These are phyloP conservation scores for Zygotorulaspora florentina DNA, from an alignment of 805 yeast species.

Conservation along the genomic window DNA sequence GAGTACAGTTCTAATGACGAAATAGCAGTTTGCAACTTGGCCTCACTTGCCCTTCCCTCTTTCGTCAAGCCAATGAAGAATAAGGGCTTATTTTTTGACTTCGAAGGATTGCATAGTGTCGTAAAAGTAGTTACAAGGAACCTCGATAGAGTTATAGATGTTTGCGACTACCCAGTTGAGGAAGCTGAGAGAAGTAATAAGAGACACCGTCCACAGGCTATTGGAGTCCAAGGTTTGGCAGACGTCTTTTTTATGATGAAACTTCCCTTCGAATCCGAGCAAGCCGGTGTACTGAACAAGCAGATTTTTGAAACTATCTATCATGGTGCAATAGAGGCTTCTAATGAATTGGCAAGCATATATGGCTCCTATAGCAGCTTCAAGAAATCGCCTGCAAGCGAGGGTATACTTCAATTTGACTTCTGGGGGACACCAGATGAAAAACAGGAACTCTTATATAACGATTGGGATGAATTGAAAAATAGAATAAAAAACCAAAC, in stretches of 20 bases:
- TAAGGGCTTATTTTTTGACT: slow-evolving; percentile 53
- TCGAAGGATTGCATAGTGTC: slow-evolving; percentile 65
- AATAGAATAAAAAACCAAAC: slow-evolving; percentile 46
- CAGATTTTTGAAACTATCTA: slow-evolving; percentile 94
- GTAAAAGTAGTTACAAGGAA: slow-evolving; percentile 73
- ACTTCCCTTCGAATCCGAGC: slow-evolving; percentile 82
- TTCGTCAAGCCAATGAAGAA: slow-evolving; percentile 50
- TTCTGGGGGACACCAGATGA: slow-evolving; percentile 57
- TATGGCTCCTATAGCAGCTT: slow-evolving; percentile 69
- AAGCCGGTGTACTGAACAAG: slow-evolving; percentile 68
- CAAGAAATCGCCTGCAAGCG: slow-evolving; percentile 82
- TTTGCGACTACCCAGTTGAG: slow-evolving; percentile 74
- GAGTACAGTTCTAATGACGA: slow-evolving; percentile 87
- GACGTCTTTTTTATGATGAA: slow-evolving; percentile 76
- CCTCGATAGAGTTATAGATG: slow-evolving; percentile 76
- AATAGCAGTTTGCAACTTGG: slow-evolving; percentile 91
- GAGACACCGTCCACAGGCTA: slow-evolving; percentile 83
- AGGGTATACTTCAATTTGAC: slow-evolving; percentile 81
- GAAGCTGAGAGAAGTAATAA: slow-evolving; percentile 69
- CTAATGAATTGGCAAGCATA: slow-evolving; percentile 68
- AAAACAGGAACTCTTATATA: slow-evolving; percentile 49
- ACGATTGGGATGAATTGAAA: slow-evolving; percentile 75
- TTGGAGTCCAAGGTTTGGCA: slow-evolving; percentile 96
- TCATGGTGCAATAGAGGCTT: slow-evolving; percentile 86
- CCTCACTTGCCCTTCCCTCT: slow-evolving; percentile 81